Evolutionary conservation across 306 rosid species (phyloP).

Genomic region (Citrullus mucosospermus): DNA sequence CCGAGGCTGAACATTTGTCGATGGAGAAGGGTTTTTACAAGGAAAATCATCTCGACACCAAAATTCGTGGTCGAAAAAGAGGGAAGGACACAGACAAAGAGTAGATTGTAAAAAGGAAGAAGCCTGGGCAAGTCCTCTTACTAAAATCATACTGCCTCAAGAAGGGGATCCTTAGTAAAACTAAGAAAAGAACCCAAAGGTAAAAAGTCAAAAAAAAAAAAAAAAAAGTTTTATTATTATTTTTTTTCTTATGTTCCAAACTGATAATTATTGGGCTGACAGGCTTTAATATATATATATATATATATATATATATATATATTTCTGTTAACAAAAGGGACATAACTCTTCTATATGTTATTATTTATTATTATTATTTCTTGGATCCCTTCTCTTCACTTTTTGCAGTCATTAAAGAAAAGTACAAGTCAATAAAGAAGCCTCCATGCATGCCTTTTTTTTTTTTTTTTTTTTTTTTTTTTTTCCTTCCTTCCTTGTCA

Average conservation of each 20-base stretch:
- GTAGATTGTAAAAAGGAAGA: constrained; percentile 43
- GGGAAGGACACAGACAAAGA: constrained; percentile 71
- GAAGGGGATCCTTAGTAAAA: not conserved
- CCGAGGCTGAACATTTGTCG: constrained; percentile 37
- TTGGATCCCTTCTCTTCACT: not conserved
- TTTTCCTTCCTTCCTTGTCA: too few relatives aligned
- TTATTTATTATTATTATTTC: not conserved
- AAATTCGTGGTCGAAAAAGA: constrained; percentile 79
- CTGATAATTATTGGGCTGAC: not conserved
- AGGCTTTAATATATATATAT: not conserved
- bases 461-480: not conserved
- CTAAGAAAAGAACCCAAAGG: not conserved
- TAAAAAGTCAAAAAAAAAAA: too few relatives aligned
- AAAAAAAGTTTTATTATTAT: too few relatives aligned
- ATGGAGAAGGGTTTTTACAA: constrained; percentile 36
- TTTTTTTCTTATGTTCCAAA: not conserved
- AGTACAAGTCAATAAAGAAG: not conserved
- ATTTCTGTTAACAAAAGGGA: not conserved
- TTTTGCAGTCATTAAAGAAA: not conserved
- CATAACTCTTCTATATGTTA: not conserved
- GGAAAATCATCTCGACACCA: constrained; percentile 72
- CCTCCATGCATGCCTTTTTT: not conserved
- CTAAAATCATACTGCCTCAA: constrained; percentile 53
- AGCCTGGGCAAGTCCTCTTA: constrained; percentile 75
- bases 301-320: not conserved